Evolutionary conservation across 2,329 filamentous ascomycete genomes (phyloP), one percentile per base, ranked within the genome.

Genomic region (Aspergillus proliferans): DNA sequence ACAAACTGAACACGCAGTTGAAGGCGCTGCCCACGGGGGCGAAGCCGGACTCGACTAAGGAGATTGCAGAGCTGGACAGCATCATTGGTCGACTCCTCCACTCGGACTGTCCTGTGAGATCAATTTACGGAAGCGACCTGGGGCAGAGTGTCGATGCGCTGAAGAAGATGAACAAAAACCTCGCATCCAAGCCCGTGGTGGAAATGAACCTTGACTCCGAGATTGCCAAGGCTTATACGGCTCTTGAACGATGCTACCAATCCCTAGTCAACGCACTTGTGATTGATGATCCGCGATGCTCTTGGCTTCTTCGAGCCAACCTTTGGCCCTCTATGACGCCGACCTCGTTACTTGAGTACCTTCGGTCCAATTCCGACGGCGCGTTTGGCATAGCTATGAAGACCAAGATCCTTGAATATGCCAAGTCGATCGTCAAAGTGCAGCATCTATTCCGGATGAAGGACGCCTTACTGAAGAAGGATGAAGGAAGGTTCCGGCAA

Each of bases 391-490:
- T 44, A 1, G 52, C 53, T 0, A 70, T 72, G 56, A 72, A 68
- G 51, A 54, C 68, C 19, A 47, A 47, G 2, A 41, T 80, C 2
- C 56, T 76, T 0, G 36, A 52, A 0, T 74, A 75, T 43, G 77
- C 62, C 0, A 6, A 74, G 0, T 61, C 64, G 0, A 62, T 78
- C 8, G 71, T 68, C 1, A 51, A 56, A 0, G 51, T 75, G 3
- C 77, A 80, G 52, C 69, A 69, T 3, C 55, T 77, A 3, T 53
- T 74, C 5, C 67, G 77, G 0, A 64, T 80, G 1, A 53, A 66
- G 28, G 67, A 72, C 47, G 69, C 72, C 0, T 46, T 52, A 2
- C 43, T 52, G 12, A 70, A 70, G 43, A 1, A 19, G 0, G 64
- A 69, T 19, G 7, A 52, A 0, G 59, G 68, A 12, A 60, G 65